Evolutionary conservation across 2,329 filamentous ascomycete genomes (phyloP).

Genomic region (Sclerotinia glacialis): DNA sequence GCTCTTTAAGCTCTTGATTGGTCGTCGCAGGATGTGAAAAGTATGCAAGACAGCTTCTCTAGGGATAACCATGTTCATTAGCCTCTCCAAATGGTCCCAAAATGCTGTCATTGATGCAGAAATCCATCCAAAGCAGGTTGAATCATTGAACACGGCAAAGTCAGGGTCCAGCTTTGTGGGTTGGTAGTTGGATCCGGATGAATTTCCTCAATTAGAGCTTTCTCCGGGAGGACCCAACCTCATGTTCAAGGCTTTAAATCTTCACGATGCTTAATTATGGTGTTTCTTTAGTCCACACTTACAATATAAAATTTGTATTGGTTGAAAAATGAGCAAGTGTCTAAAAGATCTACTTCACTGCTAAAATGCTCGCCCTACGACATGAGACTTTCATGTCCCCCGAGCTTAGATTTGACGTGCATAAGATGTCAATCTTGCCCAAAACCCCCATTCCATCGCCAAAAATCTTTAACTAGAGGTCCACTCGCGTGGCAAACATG

Average conservation of each 20-base stretch:
- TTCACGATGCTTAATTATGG: not conserved
- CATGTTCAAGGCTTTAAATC: not conserved
- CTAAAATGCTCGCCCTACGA: not conserved
- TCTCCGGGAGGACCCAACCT: not conserved
- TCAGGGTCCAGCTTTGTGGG: slow-evolving; percentile 7
- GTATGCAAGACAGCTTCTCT: not conserved
- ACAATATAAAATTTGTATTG: slow-evolving; percentile 1
- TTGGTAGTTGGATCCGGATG: slow-evolving; percentile 6
- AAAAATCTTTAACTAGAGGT: not conserved
- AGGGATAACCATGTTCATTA: slow-evolving; percentile 7
- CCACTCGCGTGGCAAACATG: slow-evolving; percentile 17
- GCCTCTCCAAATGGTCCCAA: not conserved
- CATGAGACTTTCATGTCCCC: not conserved
- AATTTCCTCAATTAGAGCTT: not conserved
- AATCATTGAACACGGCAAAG: slow-evolving; percentile 6
- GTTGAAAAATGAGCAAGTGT: not conserved
- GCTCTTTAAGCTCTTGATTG: not conserved
- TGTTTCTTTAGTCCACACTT: not conserved
- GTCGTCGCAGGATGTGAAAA: not conserved
- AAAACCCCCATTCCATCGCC: slow-evolving; percentile 9
- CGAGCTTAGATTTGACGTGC: slow-evolving; percentile 17
- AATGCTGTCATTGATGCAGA: slow-evolving; percentile 12
- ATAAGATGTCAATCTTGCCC: slow-evolving; percentile 12
- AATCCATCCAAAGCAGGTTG: not conserved
- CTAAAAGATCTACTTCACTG: not conserved